Evolutionary conservation across 768 basidiomycete species (phyloP).

Genomic region (Agrocybe praecox): DNA sequence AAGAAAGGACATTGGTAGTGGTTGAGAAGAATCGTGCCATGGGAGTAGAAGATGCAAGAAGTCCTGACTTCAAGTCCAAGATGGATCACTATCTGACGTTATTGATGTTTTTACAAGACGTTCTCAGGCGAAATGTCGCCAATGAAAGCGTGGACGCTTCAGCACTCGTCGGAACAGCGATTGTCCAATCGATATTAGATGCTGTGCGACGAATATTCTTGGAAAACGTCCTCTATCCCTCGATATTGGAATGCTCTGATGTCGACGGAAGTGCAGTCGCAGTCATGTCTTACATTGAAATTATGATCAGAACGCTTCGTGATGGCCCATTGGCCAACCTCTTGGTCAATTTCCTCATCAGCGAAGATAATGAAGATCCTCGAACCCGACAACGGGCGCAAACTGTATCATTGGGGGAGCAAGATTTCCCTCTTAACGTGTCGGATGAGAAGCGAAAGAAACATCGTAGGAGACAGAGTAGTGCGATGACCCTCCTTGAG

Average conservation of each 20-base stretch:
- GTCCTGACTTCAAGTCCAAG: slow-evolving; percentile 73
- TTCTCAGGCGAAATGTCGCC: slow-evolving; percentile 67
- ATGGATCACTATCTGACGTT: slow-evolving; percentile 90
- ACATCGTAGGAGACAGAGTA: slow-evolving; percentile 72
- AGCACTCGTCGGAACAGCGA: slow-evolving; percentile 72
- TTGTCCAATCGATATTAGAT: slow-evolving; percentile 82
- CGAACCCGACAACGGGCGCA: slow-evolving; percentile 42
- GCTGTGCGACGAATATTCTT: slow-evolving; percentile 86
- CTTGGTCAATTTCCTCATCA: slow-evolving; percentile 79
- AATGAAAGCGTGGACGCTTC: slow-evolving; percentile 59
- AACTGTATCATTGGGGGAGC: slow-evolving; percentile 46
- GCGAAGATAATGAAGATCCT: slow-evolving; percentile 79
- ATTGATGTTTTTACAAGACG: slow-evolving; percentile 90
- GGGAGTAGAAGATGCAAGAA: slow-evolving; percentile 79
- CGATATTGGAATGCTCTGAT: slow-evolving; percentile 91
- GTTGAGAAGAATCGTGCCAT: slow-evolving; percentile 55
- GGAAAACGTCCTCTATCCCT: slow-evolving; percentile 91
- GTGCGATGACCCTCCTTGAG: slow-evolving; percentile 88
- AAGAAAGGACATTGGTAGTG: slow-evolving; percentile 48
- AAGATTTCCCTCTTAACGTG: slow-evolving; percentile 24
- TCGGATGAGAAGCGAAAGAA: slow-evolving; percentile 44
- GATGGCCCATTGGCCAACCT: slow-evolving; percentile 69
- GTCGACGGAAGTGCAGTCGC: slow-evolving; percentile 94
- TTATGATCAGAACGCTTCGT: slow-evolving; percentile 77
- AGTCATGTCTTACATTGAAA: slow-evolving; percentile 93